phyloP scores from a whole-genome alignment of 345 rosid genomes.

The Citrus maxima region DNA sequence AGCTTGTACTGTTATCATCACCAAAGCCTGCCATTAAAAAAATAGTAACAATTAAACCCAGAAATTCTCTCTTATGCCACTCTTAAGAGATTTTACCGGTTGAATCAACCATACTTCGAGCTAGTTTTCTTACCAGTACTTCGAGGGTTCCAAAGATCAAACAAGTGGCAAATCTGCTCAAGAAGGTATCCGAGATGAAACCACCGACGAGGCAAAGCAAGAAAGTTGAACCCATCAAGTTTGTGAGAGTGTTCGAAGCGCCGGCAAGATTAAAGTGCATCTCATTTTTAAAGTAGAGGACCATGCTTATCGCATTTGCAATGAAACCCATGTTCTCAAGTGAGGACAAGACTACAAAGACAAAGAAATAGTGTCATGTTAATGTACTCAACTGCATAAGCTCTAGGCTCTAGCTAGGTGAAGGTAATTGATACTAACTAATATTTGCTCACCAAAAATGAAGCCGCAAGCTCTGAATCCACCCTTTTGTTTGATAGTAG shows the following conservation, averaged over 20 bases:
- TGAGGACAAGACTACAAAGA: conserved; percentile 24
- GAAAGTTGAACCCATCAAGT: conserved; percentile 52
- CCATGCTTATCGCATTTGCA: conserved; percentile 51
- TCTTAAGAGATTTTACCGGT: not conserved
- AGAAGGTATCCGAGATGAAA: conserved; percentile 54
- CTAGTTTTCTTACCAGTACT: conserved; percentile 28
- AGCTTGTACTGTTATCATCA: conserved; percentile 54
- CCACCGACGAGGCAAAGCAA: conserved; percentile 50
- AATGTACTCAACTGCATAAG: not conserved
- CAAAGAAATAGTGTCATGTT: not conserved
- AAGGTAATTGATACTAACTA: not conserved
- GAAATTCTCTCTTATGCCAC: not conserved
- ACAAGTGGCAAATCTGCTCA: conserved; percentile 34
- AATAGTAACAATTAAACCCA: not conserved
- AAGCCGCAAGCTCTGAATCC: conserved; percentile 40
- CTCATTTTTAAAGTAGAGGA: conserved; percentile 30
- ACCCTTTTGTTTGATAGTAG: conserved; percentile 22
- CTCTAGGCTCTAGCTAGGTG: not conserved
- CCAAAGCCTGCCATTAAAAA: conserved; percentile 30
- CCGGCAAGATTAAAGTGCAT: conserved; percentile 35
- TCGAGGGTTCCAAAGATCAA: conserved; percentile 41
- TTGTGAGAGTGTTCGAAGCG: conserved; percentile 50
- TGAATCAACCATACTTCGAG: too few relatives aligned
- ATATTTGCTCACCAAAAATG: conserved; percentile 35
- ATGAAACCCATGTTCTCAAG: conserved; percentile 59